phyloP scores from a whole-genome alignment of 2,329 filamentous ascomycete genomes.

The Diplodia sapinea region DNA sequence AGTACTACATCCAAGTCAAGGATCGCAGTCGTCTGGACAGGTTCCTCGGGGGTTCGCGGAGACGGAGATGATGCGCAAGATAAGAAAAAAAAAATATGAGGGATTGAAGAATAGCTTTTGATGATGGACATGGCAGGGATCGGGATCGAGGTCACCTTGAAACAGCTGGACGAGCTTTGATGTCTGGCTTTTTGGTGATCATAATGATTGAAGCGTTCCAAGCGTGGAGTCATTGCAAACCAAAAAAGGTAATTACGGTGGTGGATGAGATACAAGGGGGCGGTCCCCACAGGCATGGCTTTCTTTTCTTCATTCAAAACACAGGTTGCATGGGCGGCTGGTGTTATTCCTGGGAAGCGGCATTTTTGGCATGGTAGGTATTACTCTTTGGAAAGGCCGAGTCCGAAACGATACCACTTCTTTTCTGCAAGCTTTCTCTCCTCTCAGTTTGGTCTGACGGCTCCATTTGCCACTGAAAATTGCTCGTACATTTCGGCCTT shows the following conservation, averaged over 20 bases:
- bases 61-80: conserved; percentile 7
- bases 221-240: conserved; percentile 8
- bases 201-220: conserved; percentile 5
- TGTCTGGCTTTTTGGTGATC: conserved; percentile 4
- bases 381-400: conserved; percentile 7
- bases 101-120: conserved; percentile 1
- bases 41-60: conserved; percentile 18
- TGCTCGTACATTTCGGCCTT: background rate
- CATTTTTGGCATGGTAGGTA: conserved; percentile 14
- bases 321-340: conserved; percentile 17
- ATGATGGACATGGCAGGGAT: background rate
- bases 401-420: background rate
- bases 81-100: background rate
- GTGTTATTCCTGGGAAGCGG: conserved; percentile 3
- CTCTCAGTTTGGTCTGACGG: background rate
- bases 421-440: background rate
- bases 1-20: conserved; percentile 64
- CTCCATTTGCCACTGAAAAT: background rate
- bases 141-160: background rate
- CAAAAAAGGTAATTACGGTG: background rate
- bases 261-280: background rate
- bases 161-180: background rate
- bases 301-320: background rate
- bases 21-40: conserved; percentile 25
- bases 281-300: background rate